Conservation (phyloP, 1,139 yeast species). For the Diutina siamensis region DNA sequence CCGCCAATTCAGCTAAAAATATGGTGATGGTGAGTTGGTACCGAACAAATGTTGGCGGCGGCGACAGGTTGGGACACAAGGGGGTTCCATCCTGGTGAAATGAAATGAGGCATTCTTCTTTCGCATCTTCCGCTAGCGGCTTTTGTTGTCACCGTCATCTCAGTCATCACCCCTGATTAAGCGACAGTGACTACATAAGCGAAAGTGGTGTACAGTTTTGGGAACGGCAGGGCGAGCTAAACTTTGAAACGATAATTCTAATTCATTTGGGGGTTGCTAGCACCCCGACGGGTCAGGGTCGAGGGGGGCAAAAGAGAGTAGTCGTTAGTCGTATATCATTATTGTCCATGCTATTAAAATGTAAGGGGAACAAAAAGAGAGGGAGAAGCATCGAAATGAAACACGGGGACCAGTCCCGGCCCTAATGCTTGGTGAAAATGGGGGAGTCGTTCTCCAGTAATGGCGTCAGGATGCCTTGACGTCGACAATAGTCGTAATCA, state of each 20-base stretch:
- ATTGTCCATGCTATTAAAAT: background rate
- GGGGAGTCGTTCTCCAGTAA: constrained; percentile 6
- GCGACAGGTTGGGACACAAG: background rate
- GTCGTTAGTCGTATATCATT: background rate
- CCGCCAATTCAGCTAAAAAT: background rate
- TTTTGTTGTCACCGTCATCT: background rate
- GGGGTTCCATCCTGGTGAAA: background rate
- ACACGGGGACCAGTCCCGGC: background rate
- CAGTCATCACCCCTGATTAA: background rate
- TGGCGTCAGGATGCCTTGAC: constrained; percentile 4
- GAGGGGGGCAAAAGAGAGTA: background rate
- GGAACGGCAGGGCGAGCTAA: background rate
- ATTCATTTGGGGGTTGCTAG: too few relatives aligned
- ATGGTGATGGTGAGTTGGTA: background rate
- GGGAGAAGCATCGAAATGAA: background rate
- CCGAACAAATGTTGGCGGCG: background rate
- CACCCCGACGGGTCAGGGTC: too few relatives aligned
- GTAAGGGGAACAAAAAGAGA: background rate
- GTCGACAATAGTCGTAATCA: constrained; percentile 5
- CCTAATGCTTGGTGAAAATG: constrained; percentile 3
- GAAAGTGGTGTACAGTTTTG: too few relatives aligned
- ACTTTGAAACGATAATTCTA: too few relatives aligned
- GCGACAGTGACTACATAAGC: background rate
- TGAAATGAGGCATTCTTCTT: background rate
- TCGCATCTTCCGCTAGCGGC: background rate